Conservation (phyloP, 768 basidiomycete genomes). For the Ramaria sp. region DNA sequence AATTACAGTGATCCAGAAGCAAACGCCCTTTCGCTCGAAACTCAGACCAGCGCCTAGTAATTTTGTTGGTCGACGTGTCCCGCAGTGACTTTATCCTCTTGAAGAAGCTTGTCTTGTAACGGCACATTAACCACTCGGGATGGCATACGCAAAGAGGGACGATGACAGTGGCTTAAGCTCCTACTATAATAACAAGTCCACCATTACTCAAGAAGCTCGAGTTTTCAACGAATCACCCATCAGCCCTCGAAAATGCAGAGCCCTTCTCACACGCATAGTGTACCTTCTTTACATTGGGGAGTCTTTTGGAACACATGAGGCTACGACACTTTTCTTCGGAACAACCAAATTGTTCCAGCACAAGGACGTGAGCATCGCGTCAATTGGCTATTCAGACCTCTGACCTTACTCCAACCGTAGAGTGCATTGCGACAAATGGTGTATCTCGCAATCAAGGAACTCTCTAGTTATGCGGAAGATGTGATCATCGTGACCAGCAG, state of each 20-base stretch:
- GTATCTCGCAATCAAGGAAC: slow-evolving; percentile 96
- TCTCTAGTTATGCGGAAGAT: slow-evolving; percentile 92
- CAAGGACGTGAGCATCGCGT: slow-evolving; percentile 73
- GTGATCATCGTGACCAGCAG: slow-evolving; percentile 99
- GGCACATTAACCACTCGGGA: slow-evolving; percentile 19
- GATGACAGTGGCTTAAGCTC: slow-evolving; percentile 88
- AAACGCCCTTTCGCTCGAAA: too few relatives aligned
- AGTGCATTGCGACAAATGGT: slow-evolving; percentile 95
- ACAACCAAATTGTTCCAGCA: slow-evolving; percentile 98
- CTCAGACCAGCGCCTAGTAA: background rate
- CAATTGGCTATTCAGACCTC: background rate
- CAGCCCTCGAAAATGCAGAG: slow-evolving; percentile 93
- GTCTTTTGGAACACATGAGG: slow-evolving; percentile 89
- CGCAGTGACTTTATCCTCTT: background rate
- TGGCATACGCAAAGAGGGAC: slow-evolving; percentile 89
- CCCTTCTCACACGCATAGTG: slow-evolving; percentile 91
- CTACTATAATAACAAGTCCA: slow-evolving; percentile 95
- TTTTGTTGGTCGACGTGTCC: background rate
- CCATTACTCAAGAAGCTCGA: slow-evolving; percentile 95
- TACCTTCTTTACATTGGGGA: slow-evolving; percentile 96
- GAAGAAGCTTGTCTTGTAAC: background rate
- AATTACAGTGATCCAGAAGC: background rate
- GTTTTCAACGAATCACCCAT: slow-evolving; percentile 99
- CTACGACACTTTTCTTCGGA: slow-evolving; percentile 96
- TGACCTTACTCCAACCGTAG: slow-evolving; percentile 27